Evolutionary conservation across 192 early-diverging fungal genomes (phyloP).

Genomic region (Entrophospora sp.): DNA sequence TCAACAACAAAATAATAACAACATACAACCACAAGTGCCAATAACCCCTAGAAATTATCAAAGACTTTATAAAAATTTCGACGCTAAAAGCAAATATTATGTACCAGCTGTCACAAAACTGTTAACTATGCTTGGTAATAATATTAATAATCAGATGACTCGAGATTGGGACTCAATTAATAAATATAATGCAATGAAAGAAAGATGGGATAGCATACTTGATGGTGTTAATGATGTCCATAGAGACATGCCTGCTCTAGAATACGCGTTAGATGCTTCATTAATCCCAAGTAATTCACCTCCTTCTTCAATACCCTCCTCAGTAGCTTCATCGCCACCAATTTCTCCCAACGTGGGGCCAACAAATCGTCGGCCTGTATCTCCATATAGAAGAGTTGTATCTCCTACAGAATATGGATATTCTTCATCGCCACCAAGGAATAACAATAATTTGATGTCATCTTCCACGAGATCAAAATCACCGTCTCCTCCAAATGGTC

Average conservation of each 20-base stretch:
- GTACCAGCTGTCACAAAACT: slow-evolving; percentile 44
- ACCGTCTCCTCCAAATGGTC: neutral
- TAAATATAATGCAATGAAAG: slow-evolving; percentile 40
- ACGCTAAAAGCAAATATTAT: slow-evolving; percentile 49
- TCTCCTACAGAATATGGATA: neutral
- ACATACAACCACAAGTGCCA: slow-evolving; percentile 26
- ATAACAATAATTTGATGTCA: too few species aligned
- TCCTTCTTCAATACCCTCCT: slow-evolving; percentile 21
- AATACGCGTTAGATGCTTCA: slow-evolving; percentile 24
- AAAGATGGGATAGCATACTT: slow-evolving; percentile 41
- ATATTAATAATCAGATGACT: slow-evolving; percentile 38
- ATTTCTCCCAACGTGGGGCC: slow-evolving; percentile 12
- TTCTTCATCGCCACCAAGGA: slow-evolving; percentile 10
- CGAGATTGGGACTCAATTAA: slow-evolving; percentile 36
- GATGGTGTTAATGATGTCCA: slow-evolving; percentile 30
- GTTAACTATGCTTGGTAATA: slow-evolving; percentile 45
- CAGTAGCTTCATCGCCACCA: slow-evolving; percentile 21
- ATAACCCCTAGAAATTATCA: slow-evolving; percentile 39
- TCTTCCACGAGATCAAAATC: too few species aligned
- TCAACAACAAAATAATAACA: slow-evolving; percentile 26
- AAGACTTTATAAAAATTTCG: slow-evolving; percentile 44
- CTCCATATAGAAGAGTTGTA: neutral
- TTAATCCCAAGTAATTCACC: slow-evolving; percentile 9
- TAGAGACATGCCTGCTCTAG: slow-evolving; percentile 27
- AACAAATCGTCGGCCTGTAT: neutral